These are phyloP conservation scores for Lipomyces spencermartinsiae DNA, from an alignment of 805 yeast species.

Conservation along the genomic window DNA sequence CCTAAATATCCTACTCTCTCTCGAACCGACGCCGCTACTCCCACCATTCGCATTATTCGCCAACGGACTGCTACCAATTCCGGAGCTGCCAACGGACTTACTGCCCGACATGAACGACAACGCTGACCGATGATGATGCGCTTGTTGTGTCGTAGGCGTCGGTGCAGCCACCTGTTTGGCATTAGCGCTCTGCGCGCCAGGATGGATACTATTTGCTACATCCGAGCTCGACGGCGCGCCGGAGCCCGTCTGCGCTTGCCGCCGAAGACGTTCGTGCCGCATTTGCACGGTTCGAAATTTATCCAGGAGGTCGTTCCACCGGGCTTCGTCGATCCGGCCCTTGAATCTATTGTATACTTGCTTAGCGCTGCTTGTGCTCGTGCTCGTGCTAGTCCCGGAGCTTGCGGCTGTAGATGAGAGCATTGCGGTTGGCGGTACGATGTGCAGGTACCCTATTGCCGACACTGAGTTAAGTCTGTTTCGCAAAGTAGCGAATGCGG, in stretches of 20 bases:
- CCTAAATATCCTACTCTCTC: slow-evolving; percentile 2
- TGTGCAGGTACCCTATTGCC: slow-evolving; percentile 47
- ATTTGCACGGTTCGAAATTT: slow-evolving; percentile 58
- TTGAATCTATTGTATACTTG: slow-evolving; percentile 26
- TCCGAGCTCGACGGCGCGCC: neutral
- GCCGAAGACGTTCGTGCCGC: slow-evolving; percentile 46
- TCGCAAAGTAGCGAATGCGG: slow-evolving; percentile 82
- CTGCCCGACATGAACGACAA: slow-evolving; percentile 33
- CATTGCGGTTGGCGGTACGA: slow-evolving; percentile 36
- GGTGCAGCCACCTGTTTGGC: neutral
- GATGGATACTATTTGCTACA: neutral
- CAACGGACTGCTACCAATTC: neutral
- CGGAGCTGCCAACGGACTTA: slow-evolving; percentile 6
- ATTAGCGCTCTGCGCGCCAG: neutral
- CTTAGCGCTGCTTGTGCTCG: slow-evolving; percentile 15
- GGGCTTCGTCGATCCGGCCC: slow-evolving; percentile 41
- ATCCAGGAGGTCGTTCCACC: slow-evolving; percentile 55
- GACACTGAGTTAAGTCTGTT: slow-evolving; percentile 71
- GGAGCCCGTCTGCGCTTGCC: slow-evolving; percentile 23
- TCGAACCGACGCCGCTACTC: neutral
- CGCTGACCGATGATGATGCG: slow-evolving; percentile 32
- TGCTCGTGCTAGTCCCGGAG: slow-evolving; percentile 38
- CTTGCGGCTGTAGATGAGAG: slow-evolving; percentile 20
- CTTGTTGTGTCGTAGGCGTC: slow-evolving; percentile 20
- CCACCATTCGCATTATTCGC: neutral